Evolutionary conservation across 1,284 basidiomycete species (phyloP), one percentile per base, ranked within the genome.

Genomic region (Rhodotorula glutinis): DNA sequence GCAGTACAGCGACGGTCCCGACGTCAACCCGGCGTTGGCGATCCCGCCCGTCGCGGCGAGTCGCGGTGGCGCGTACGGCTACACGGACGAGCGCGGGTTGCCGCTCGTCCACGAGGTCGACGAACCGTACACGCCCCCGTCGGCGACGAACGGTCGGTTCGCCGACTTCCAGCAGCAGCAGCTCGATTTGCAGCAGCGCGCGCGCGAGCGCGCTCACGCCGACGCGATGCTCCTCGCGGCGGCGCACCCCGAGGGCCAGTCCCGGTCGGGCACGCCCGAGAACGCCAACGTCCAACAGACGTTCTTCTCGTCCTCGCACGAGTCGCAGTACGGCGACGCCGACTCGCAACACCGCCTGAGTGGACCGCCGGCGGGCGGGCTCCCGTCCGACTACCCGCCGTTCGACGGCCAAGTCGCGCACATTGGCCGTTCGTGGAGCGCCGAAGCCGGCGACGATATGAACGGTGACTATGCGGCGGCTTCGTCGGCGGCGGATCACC

Each of bases 221-320:
- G 46, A 21, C 8, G 46, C 46, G 46, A 47, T n/a, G 46, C 46
- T n/a, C n/a, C n/a, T 27, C 38, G 25, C 23, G 49, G 11, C n/a
- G n/a, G 57, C 25, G 47, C 38, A 55, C 27, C 46, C 49, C 8
- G 43, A 61, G 43, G 13, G 38, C 5, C 53, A 38, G 21, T 43
- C 40, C 16, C 58, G 73, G 23, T 62, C 62, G n/a, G 73, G 73
- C 19, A 75, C 73, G 29, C 73, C 73, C 9, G 66, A 66, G 33
- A 63, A 73, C 58, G 58, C 63, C 43, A 73, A 75, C 67, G 72
- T 70, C 17, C 72, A 73, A 60, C 74, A 75, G 27, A 62, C 63
- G 52, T 75, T 72, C 51, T 70, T 64, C 23, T 49, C 33, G 5
- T 38, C 51, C 8, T 47, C 41, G n/a, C 16, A 19, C 25, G 16